Conservation (phyloP, 2,329 filamentous ascomycete genomes). For the Aspergillus pseudotamarii region DNA sequence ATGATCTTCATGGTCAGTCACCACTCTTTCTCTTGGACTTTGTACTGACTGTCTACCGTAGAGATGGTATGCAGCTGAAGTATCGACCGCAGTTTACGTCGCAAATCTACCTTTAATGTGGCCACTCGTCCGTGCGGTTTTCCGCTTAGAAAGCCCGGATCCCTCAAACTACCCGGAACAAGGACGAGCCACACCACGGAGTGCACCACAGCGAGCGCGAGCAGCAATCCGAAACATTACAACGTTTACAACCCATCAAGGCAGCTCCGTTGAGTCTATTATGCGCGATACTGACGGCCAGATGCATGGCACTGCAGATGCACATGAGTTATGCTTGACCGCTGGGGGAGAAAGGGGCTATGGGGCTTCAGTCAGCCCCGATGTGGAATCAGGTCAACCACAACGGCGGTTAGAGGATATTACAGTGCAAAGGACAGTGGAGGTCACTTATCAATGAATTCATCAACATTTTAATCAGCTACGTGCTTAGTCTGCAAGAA, state of each 20-base stretch:
- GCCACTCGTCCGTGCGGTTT: neutral
- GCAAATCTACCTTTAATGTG: neutral
- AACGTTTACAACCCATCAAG: neutral
- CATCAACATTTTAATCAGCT: neutral
- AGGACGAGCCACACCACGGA: neutral
- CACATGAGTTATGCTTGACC: neutral
- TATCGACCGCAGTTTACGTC: neutral
- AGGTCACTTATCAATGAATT: neutral
- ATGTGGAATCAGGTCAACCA: neutral
- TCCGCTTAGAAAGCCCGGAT: neutral
- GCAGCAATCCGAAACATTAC: neutral
- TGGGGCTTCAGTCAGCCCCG: neutral
- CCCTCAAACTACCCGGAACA: neutral
- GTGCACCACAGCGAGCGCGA: neutral
- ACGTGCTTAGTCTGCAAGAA: neutral
- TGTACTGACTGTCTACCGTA: neutral
- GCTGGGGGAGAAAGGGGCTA: neutral
- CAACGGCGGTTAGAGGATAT: neutral
- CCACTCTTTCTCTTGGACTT: neutral
- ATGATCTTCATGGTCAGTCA: neutral
- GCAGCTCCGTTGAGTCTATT: neutral
- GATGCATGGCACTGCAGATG: neutral
- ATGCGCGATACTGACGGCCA: neutral
- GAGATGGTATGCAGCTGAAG: neutral
- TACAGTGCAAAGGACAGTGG: neutral